Percentiles rank a stretch among this genome's conserved stretches.
These are phyloP conservation scores for Zoysia pacifica DNA, from an alignment of 176 grass and related monocot species.

Conservation along the genomic window DNA sequence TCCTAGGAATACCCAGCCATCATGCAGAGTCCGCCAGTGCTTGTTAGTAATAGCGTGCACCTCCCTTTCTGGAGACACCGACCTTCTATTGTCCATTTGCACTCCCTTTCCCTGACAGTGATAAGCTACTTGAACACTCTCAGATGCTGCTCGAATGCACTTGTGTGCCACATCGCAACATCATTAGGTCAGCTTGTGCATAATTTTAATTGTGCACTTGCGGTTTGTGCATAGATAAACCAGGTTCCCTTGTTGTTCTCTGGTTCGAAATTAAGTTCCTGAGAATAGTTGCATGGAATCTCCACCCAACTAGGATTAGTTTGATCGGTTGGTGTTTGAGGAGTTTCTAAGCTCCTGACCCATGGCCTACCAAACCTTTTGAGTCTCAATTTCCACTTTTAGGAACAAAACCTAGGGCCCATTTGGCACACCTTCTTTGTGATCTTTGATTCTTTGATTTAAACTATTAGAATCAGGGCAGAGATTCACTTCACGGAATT, in stretches of 20 bases:
- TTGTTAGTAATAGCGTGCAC: constrained; percentile 43
- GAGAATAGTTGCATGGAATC: neutral
- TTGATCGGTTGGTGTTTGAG: neutral
- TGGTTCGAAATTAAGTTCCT: neutral
- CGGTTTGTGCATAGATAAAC: neutral
- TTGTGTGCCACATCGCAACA: constrained; percentile 31
- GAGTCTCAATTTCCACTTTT: neutral
- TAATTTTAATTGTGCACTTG: constrained; percentile 20
- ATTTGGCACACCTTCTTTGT: too few relatives aligned
- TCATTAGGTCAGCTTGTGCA: constrained; percentile 21
- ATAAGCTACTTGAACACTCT: constrained; percentile 41
- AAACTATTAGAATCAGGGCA: too few relatives aligned
- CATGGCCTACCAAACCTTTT: neutral
- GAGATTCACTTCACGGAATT: too few relatives aligned
- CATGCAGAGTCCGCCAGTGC: too few relatives aligned
- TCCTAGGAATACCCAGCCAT: too few relatives aligned
- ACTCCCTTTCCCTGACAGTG: constrained; percentile 28
- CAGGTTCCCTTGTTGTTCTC: neutral
- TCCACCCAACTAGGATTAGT: neutral
- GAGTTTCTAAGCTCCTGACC: neutral
- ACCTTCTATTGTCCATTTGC: constrained; percentile 42
- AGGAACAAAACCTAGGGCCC: neutral
- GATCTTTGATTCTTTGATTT: too few relatives aligned
- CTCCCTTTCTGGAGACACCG: constrained; percentile 38
- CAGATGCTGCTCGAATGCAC: constrained; percentile 36